Evolutionary conservation across 352 stramenopile species (phyloP).

Genomic region (Globisporangium lucens): DNA sequence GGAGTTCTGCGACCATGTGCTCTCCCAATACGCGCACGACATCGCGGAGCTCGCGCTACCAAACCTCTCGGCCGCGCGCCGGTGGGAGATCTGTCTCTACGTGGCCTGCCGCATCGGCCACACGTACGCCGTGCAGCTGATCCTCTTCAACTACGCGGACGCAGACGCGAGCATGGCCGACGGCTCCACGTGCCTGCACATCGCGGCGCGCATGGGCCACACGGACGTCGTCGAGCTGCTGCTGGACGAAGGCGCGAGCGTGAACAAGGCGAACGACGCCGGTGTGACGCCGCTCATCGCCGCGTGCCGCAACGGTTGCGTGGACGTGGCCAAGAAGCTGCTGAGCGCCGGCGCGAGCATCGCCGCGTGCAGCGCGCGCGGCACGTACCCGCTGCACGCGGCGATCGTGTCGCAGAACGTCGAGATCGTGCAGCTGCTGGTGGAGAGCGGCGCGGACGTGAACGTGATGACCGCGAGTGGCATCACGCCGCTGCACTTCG

Average conservation of each 20-base stretch:
- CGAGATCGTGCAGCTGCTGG: conserved; percentile 64
- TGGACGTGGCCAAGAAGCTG: conserved; percentile 51
- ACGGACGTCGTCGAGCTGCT: conserved; percentile 60
- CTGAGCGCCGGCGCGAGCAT: conserved; percentile 49
- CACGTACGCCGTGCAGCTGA: conserved; percentile 67
- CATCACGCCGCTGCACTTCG: conserved; percentile 80
- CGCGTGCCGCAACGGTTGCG: conserved; percentile 61
- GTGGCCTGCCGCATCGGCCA: conserved; percentile 72
- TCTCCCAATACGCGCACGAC: conserved; percentile 59
- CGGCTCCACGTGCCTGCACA: conserved; percentile 69
- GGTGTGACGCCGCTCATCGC: conserved; percentile 74
- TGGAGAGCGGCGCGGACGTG: conserved; percentile 60
- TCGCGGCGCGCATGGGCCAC: conserved; percentile 65
- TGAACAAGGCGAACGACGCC: conserved; percentile 52
- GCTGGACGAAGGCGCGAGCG: conserved; percentile 61
- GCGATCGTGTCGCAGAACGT: conserved; percentile 65
- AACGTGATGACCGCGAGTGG: conserved; percentile 63
- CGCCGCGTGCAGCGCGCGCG: conserved; percentile 37
- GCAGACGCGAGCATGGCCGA: conserved; percentile 56
- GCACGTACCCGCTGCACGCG: conserved; percentile 63
- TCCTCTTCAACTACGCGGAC: conserved; percentile 73
- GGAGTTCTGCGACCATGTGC: conserved; percentile 70
- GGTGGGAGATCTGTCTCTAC: conserved; percentile 77
- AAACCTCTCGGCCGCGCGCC: conserved; percentile 41
- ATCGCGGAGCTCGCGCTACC: conserved; percentile 51